Evolutionary conservation across 306 rosid genomes (phyloP), one percentile per base, ranked within the genome.

Genomic region (Castanea sativa): DNA sequence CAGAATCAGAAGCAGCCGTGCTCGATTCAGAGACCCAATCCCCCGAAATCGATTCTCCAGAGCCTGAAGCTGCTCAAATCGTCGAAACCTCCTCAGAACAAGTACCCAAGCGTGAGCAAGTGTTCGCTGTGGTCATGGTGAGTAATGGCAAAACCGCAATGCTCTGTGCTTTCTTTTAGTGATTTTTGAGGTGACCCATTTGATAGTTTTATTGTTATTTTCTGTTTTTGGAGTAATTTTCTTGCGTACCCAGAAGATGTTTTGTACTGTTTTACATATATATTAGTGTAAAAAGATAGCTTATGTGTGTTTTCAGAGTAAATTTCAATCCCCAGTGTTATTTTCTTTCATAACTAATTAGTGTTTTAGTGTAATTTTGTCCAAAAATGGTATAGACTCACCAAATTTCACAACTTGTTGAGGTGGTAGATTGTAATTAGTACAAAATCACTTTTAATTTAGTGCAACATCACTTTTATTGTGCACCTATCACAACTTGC

Each of bases 121-220:
- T 91, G 70, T 93, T 93, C 78, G 99, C 94, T 11, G 99, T 95
- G 12, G 96, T 93, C 43, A 90, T 95, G 99, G 99, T 95, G 55
- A 76, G 91, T 85, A 18, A 27, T 35, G 20, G 2, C 20, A 21
- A 29, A 73, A 35, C 15, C 16, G 6, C 8, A 6, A 14, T n/a
- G 11, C 41, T 81, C 1, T 41, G 55, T 51, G 55, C 59, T 25
- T 45, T 58, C 38, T 41, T 75, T 21, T 8, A 41, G 21, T 60
- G 15, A n/a, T 41, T 41, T 41, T 38, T 53, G 55, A n/a, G 57
- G 32, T n/a, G 35, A 18, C 67, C 43, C 20, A 53, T 29, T 15
- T 6, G 33, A 38, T 79, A 9, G 9, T 53, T 15, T 78, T 43
- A 18, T 65, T 65, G 21, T 18, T 30, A 3, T 5, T 65, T 65